A percentile compares a stretch with the other conserved stretches of the same genome.
Conservation (phyloP, 2,329 filamentous ascomycete genomes). For the Penicillium corylophilum region DNA sequence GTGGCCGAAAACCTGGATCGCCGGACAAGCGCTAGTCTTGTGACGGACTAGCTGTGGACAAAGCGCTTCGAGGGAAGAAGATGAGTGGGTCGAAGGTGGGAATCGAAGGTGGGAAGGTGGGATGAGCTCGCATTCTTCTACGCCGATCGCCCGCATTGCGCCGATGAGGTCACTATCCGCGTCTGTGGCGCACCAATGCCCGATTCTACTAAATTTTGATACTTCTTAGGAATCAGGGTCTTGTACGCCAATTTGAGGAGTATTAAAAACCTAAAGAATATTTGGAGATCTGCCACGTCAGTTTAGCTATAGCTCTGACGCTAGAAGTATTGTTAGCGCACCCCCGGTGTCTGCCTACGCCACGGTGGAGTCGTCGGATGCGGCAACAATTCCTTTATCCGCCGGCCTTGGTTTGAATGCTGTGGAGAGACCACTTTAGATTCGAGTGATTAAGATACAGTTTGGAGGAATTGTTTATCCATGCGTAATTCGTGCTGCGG, state of each 20-base stretch:
- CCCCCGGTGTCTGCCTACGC: not conserved
- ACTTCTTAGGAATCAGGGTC: not conserved
- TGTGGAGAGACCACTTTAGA: not conserved
- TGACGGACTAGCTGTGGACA: constrained; percentile 10
- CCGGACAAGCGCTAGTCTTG: constrained; percentile 11
- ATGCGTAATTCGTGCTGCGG: constrained; percentile 19
- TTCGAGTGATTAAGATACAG: constrained; percentile 8
- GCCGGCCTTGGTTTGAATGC: not conserved
- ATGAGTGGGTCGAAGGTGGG: constrained; percentile 1
- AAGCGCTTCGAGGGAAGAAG: not conserved
- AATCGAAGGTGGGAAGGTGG: not conserved
- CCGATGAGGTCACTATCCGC: constrained; percentile 16
- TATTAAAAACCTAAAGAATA: not conserved
- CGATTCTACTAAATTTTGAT: not conserved
- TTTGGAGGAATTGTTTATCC: constrained; percentile 1
- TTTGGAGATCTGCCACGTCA: too few relatives aligned
- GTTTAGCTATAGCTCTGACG: not conserved
- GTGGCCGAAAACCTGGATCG: constrained; percentile 6
- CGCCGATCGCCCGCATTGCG: constrained; percentile 5
- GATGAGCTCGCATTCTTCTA: constrained; percentile 9
- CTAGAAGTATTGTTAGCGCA: not conserved
- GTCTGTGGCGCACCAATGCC: constrained; percentile 1
- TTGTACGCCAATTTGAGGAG: not conserved
- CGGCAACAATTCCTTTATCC: not conserved
- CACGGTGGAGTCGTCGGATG: not conserved